A percentile compares a stretch with the other conserved stretches of the same genome.
These are phyloP conservation scores for Phlebopus sp. DNA, from an alignment of 1,284 basidiomycete genomes.

Conservation along the genomic window DNA sequence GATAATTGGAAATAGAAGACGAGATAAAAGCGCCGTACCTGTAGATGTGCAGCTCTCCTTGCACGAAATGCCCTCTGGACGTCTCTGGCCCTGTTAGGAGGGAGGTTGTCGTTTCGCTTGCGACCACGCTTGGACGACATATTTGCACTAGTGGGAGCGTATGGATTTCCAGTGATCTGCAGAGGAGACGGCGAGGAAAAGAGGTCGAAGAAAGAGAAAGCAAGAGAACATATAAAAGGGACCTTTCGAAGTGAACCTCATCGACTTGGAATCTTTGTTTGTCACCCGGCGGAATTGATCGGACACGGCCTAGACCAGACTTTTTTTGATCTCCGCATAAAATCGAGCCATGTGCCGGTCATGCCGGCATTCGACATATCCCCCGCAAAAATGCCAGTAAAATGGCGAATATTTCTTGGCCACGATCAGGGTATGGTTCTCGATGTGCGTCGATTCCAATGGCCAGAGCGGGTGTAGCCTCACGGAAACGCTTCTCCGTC, in stretches of 20 bases:
- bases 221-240: slow-evolving; percentile 42
- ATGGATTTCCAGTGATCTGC: slow-evolving; percentile 15
- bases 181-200: slow-evolving; percentile 27
- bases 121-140: slow-evolving; percentile 88
- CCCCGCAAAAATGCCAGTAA: neutral
- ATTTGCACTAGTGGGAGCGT: slow-evolving; percentile 12
- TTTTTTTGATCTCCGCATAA: slow-evolving; percentile 35
- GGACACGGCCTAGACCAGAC: slow-evolving; percentile 37
- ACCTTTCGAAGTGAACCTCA: slow-evolving; percentile 31
- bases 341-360: slow-evolving; percentile 18
- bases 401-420: neutral
- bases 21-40: slow-evolving; percentile 49
- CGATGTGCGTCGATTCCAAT: neutral
- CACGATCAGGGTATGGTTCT: no score
- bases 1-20: slow-evolving; percentile 39
- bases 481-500: slow-evolving; percentile 1
- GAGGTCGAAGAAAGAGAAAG: slow-evolving; percentile 29
- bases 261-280: slow-evolving; percentile 37
- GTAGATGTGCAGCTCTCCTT: slow-evolving; percentile 83
- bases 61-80: slow-evolving; percentile 92
- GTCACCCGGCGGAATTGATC: slow-evolving; percentile 37
- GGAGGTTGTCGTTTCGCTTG: slow-evolving; percentile 89
- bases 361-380: slow-evolving; percentile 16
- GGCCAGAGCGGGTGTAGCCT: neutral
- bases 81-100: slow-evolving; percentile 88